Percentiles rank a stretch among this genome's conserved stretches.
Evolutionary conservation across 1,284 basidiomycete genomes (phyloP).

Genomic region (Pyrrhoderma lamaoense): DNA sequence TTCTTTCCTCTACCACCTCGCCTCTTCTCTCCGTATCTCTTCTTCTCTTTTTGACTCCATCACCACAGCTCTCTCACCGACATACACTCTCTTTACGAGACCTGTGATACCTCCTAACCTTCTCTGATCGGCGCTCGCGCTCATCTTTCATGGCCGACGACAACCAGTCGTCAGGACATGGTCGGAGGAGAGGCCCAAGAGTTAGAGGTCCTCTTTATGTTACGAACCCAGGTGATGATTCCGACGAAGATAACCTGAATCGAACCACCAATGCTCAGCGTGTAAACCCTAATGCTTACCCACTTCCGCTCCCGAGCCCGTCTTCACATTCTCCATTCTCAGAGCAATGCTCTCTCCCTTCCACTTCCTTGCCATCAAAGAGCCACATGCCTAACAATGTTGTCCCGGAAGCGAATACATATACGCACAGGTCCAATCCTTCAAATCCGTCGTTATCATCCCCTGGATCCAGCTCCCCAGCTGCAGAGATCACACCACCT

Average conservation of each 20-base stretch:
- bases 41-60: not conserved
- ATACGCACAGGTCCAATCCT: conserved; percentile 25
- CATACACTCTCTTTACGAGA: not conserved
- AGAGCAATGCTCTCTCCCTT: conserved; percentile 13
- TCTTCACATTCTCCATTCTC: conserved; percentile 15
- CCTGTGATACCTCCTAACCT: not conserved
- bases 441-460: conserved; percentile 46
- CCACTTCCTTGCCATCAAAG: conserved; percentile 9
- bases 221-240: conserved; percentile 18
- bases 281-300: not conserved
- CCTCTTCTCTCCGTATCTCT: not conserved
- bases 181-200: conserved; percentile 6
- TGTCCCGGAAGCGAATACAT: conserved; percentile 1
- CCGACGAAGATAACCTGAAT: conserved; percentile 15
- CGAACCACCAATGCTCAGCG: conserved; percentile 2
- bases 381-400: conserved; percentile 14
- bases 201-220: conserved; percentile 14
- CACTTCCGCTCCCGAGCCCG: conserved; percentile 14
- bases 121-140: not conserved
- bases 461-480: conserved; percentile 56
- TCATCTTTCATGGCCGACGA: not conserved
- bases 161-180: conserved; percentile 7
- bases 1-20: not conserved
- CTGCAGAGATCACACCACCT: conserved; percentile 52
- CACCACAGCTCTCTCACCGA: no score